phyloP scores from a whole-genome alignment of 192 early-diverging fungal genomes.

The Rhizophagus prolifer region DNA sequence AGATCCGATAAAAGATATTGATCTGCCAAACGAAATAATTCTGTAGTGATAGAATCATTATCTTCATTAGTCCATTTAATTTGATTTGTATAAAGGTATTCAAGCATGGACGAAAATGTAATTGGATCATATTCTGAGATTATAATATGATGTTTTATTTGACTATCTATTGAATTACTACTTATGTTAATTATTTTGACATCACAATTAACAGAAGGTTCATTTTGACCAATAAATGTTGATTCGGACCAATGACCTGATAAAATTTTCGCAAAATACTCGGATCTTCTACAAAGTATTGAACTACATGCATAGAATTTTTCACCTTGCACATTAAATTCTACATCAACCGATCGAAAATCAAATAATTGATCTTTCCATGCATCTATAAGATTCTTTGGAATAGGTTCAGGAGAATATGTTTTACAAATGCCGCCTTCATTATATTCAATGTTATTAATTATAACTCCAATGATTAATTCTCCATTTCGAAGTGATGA shows the following conservation, averaged over 20 bases:
- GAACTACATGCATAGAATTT: not conserved
- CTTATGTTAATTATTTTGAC: too few species aligned
- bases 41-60: not conserved
- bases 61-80: not conserved
- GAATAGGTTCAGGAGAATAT: not conserved
- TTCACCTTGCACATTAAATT: not conserved
- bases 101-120: not conserved
- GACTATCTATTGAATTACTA: not conserved
- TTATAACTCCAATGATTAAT: not conserved
- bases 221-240: not conserved
- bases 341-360: not conserved
- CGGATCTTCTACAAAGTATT: not conserved
- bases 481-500: not conserved
- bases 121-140: not conserved
- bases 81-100: not conserved
- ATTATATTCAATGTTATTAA: not conserved
- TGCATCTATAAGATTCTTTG: not conserved
- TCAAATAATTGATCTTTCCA: not conserved
- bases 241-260: not conserved
- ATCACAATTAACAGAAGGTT: not conserved
- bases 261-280: not conserved
- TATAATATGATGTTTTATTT: not conserved
- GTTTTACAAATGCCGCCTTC: not conserved
- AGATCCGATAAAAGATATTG: slow-evolving; percentile 16
- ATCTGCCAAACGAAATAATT: slow-evolving; percentile 14